phyloP scores from a whole-genome alignment of 73 alveolate species.

The Blepharisma stoltei region DNA sequence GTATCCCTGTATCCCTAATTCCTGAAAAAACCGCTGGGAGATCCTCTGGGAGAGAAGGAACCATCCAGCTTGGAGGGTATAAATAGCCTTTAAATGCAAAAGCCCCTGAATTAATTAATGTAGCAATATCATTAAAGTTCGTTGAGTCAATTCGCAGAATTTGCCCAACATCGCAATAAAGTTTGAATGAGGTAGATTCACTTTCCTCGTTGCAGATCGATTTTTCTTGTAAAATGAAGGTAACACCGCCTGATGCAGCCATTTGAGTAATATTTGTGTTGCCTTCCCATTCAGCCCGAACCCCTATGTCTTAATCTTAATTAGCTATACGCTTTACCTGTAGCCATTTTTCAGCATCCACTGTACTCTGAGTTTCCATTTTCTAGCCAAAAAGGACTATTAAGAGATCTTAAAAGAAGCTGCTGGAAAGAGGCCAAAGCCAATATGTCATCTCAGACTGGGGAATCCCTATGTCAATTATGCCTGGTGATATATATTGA shows the following conservation, averaged over 20 bases:
- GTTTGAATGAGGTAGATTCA: neutral
- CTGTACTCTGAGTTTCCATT: no score
- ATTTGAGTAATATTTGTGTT: neutral
- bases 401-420: no score
- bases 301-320: neutral
- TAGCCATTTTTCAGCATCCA: no score
- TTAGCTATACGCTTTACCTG: no score
- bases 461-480: neutral
- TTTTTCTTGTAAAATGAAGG: neutral
- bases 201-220: neutral
- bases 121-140: neutral
- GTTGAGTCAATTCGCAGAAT: neutral
- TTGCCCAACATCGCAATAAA: conserved; percentile 10
- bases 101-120: neutral
- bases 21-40: neutral
- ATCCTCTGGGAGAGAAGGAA: neutral
- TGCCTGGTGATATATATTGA: conserved; percentile 18
- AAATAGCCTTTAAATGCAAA: conserved; percentile 21
- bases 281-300: conserved; percentile 5
- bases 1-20: neutral
- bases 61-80: neutral
- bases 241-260: neutral
- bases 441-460: no score
- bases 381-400: no score
- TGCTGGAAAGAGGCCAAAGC: no score